phyloP scores from a whole-genome alignment of 495 filamentous ascomycete species.

The Penicillium angulare region DNA sequence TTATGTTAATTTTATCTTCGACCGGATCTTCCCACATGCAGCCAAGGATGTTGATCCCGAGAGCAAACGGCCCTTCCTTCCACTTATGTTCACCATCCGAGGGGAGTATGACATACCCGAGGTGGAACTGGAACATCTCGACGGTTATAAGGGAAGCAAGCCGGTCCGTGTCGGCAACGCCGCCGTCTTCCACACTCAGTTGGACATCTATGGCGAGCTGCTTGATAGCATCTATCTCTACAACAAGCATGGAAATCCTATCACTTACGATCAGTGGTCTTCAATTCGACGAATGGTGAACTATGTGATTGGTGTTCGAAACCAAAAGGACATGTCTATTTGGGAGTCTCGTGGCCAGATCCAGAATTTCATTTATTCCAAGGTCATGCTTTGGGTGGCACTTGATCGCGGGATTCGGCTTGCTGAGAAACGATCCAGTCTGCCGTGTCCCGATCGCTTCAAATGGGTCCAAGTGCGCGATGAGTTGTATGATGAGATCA shows the following conservation, averaged over 20 bases:
- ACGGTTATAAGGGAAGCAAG: slow-evolving; percentile 64
- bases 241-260: slow-evolving; percentile 74
- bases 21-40: slow-evolving; percentile 51
- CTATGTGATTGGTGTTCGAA: slow-evolving; percentile 43
- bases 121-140: slow-evolving; percentile 60
- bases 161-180: slow-evolving; percentile 75
- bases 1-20: slow-evolving; percentile 72
- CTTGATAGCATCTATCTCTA: slow-evolving; percentile 75
- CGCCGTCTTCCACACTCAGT: slow-evolving; percentile 69
- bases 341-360: slow-evolving; percentile 73
- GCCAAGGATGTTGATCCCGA: slow-evolving; percentile 41
- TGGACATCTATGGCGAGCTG: slow-evolving; percentile 75
- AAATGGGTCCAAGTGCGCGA: slow-evolving; percentile 63
- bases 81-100: slow-evolving; percentile 75
- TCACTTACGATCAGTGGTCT: slow-evolving; percentile 70
- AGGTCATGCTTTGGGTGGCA: slow-evolving; percentile 76
- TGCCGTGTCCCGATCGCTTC: slow-evolving; percentile 65
- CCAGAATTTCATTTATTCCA: slow-evolving; percentile 71
- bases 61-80: slow-evolving; percentile 47
- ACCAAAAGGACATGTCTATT: slow-evolving; percentile 72
- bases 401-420: slow-evolving; percentile 69
- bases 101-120: slow-evolving; percentile 72
- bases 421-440: slow-evolving; percentile 61
- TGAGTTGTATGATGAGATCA: slow-evolving; percentile 67
- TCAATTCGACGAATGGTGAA: slow-evolving; percentile 57